Percentiles rank a stretch among this genome's conserved stretches.
These are phyloP conservation scores for Penicillium sp. DNA, from an alignment of 2,329 filamentous ascomycete species.

Conservation along the genomic window DNA sequence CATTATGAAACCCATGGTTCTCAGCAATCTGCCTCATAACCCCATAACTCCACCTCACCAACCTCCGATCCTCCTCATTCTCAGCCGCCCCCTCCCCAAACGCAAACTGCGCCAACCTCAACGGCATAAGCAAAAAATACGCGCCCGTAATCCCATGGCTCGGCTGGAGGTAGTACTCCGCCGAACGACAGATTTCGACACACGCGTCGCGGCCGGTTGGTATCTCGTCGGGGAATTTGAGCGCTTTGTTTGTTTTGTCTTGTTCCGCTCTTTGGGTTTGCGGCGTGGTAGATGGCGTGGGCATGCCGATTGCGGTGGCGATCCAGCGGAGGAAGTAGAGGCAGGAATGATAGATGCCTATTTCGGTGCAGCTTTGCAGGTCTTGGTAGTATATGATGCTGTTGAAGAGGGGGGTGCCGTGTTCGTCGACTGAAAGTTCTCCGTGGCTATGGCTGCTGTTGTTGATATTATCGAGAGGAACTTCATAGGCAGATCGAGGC, in stretches of 20 bases:
- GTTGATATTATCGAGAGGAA: not conserved
- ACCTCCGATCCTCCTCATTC: not conserved
- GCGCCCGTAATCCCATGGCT: not conserved
- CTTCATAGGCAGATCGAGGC: not conserved
- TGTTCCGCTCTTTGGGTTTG: not conserved
- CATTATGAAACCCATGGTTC: not conserved
- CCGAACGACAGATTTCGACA: not conserved
- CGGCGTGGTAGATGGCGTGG: not conserved
- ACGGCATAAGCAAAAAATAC: not conserved
- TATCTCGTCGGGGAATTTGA: not conserved
- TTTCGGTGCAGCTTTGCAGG: not conserved
- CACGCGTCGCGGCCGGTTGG: not conserved
- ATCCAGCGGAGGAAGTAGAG: not conserved
- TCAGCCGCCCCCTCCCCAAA: slow-evolving; percentile 1
- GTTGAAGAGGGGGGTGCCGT: not conserved
- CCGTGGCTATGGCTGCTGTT: not conserved
- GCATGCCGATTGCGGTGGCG: not conserved
- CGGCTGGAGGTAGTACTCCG: not conserved
- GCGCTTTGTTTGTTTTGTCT: not conserved
- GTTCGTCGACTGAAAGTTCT: not conserved
- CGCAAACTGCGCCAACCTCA: not conserved
- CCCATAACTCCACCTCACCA: not conserved
- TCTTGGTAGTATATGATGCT: not conserved
- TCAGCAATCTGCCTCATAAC: not conserved
- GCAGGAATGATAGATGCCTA: not conserved